A percentile compares a stretch with the other conserved stretches of the same genome.
Evolutionary conservation across 306 rosid genomes (phyloP).

Genomic region (Sesbania bispinosa): DNA sequence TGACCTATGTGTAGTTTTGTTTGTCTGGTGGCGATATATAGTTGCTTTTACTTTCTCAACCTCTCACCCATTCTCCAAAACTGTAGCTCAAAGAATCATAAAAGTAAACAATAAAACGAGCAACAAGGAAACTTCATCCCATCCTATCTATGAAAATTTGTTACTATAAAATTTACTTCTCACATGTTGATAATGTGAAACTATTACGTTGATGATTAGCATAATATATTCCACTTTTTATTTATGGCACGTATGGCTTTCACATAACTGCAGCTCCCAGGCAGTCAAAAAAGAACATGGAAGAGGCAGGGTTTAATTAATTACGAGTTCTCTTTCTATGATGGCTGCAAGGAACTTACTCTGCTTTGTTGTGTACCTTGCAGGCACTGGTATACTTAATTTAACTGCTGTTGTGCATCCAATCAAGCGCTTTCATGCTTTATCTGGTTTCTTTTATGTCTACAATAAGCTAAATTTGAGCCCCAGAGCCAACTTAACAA

Average conservation of each 20-base stretch:
- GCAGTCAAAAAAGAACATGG: not conserved
- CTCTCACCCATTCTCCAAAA: not conserved
- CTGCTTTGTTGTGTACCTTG: slow-evolving; percentile 23
- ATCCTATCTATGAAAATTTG: not conserved
- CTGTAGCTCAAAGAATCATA: not conserved
- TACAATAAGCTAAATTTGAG: slow-evolving; percentile 59
- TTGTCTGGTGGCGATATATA: slow-evolving; percentile 2
- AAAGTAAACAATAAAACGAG: not conserved
- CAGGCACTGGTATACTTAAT: slow-evolving; percentile 55
- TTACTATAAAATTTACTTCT: not conserved
- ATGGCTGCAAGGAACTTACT: not conserved
- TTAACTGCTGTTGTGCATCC: slow-evolving; percentile 43
- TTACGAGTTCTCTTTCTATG: slow-evolving; percentile 6
- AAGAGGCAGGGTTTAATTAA: not conserved
- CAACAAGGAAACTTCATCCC: not conserved
- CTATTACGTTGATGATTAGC: not conserved
- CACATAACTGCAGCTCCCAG: not conserved
- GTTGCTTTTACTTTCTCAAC: not conserved
- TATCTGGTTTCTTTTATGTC: slow-evolving; percentile 83
- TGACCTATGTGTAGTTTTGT: not conserved
- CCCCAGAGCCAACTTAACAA: slow-evolving; percentile 57
- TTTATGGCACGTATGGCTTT: not conserved
- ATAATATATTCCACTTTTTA: not conserved
- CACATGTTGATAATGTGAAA: not conserved
- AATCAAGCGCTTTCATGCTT: slow-evolving; percentile 56